These are phyloP conservation scores for Podospora sp. DNA, from an alignment of 495 filamentous ascomycete genomes.

Conservation along the genomic window DNA sequence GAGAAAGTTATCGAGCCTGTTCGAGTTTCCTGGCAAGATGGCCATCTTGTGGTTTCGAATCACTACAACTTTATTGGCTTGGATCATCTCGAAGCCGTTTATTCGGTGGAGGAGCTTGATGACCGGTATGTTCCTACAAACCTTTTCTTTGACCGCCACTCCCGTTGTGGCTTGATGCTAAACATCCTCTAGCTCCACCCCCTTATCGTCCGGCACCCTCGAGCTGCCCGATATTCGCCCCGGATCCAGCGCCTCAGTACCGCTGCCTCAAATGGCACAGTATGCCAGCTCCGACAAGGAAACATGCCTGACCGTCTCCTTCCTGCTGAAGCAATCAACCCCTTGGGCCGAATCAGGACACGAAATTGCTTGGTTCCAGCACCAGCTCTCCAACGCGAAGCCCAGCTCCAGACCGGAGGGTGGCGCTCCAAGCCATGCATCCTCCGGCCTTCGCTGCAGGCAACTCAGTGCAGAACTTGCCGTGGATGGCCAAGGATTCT, in stretches of 20 bases:
- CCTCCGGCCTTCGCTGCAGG: neutral
- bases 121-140: conserved; percentile 19
- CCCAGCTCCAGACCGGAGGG: neutral
- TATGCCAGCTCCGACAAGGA: conserved; percentile 16
- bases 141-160: neutral
- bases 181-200: conserved; percentile 6
- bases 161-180: too few relatives aligned
- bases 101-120: conserved; percentile 24
- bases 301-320: conserved; percentile 28
- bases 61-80: conserved; percentile 56
- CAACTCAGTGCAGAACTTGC: neutral
- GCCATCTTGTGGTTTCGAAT: conserved; percentile 46
- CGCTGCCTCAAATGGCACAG: neutral
- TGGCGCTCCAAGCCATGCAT: neutral
- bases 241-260: conserved; percentile 14
- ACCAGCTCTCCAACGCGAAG: conserved; percentile 10
- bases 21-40: conserved; percentile 31
- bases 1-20: conserved; percentile 64
- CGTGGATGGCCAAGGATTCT: conserved; percentile 21
- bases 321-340: conserved; percentile 21
- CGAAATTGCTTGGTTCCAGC: conserved; percentile 35
- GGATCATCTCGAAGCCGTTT: conserved; percentile 42
- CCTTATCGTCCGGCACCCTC: conserved; percentile 21
- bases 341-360: conserved; percentile 32
- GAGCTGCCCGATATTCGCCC: conserved; percentile 25